Evolutionary conservation across 176 grass and related monocot genomes (phyloP).

Genomic region (Olyra latifolia): DNA sequence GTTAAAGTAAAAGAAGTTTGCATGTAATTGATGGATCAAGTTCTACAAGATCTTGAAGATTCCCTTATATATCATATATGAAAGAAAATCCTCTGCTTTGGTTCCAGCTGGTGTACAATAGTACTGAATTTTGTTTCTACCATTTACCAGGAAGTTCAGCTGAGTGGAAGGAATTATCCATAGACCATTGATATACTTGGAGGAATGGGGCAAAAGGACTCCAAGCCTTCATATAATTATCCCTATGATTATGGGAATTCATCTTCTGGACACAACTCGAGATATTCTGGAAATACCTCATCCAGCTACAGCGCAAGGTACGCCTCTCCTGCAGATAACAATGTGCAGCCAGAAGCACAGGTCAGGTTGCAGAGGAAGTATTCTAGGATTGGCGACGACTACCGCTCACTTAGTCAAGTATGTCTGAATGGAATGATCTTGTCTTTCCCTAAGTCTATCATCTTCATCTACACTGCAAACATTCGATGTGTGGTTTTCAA

Average conservation of each 20-base stretch:
- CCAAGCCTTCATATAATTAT: constrained; percentile 38
- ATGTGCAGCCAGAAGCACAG: constrained; percentile 49
- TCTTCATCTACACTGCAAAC: background rate
- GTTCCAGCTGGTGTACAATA: background rate
- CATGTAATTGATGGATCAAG: background rate
- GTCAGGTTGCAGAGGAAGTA: constrained; percentile 69
- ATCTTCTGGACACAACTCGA: constrained; percentile 44
- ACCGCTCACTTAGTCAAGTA: constrained; percentile 77
- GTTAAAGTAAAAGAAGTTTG: background rate
- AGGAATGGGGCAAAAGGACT: constrained; percentile 55
- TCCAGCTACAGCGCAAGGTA: constrained; percentile 56
- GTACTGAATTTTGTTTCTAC: background rate
- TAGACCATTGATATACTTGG: background rate
- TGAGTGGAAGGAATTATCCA: background rate
- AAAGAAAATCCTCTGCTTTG: background rate
- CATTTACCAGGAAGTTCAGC: constrained; percentile 5
- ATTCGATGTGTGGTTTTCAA: background rate
- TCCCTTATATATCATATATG: background rate
- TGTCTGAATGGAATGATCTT: background rate
- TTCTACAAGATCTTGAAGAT: background rate
- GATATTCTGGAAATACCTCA: constrained; percentile 47
- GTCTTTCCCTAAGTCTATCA: background rate
- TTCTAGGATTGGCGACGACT: constrained; percentile 81
- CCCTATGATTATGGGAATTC: constrained; percentile 43
- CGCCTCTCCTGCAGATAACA: constrained; percentile 33